Evolutionary conservation across 306 rosid species (phyloP).

Genomic region (Vigna mungo): DNA sequence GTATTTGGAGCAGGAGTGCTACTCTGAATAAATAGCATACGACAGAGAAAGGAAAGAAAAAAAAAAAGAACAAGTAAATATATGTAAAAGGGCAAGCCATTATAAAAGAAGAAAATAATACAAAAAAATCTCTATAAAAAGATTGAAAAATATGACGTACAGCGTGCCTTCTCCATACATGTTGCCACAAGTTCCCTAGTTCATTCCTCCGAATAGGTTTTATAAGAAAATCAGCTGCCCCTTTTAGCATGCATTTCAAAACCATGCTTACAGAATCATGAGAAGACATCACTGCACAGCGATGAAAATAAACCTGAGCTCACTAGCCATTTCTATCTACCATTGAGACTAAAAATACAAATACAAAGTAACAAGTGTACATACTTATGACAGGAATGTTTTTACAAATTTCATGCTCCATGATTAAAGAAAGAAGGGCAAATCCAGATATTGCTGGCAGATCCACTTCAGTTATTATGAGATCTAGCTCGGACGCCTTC

Average conservation of each 20-base stretch:
- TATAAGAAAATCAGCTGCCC: conserved; percentile 82
- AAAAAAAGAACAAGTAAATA: neutral
- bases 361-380: conserved; percentile 26
- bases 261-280: conserved; percentile 65
- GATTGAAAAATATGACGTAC: conserved; percentile 56
- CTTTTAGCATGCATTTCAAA: conserved; percentile 76
- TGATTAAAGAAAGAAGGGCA: conserved; percentile 70
- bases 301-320: conserved; percentile 36
- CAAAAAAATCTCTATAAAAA: neutral
- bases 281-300: conserved; percentile 79
- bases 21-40: conserved; percentile 41
- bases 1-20: conserved; percentile 42
- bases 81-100: neutral
- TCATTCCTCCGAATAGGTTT: conserved; percentile 85
- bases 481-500: conserved; percentile 64
- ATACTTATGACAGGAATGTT: conserved; percentile 82
- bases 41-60: neutral
- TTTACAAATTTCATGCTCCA: conserved; percentile 79
- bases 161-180: conserved; percentile 78
- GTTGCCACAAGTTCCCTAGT: conserved; percentile 79
- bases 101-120: conserved; percentile 27
- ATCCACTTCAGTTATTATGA: conserved; percentile 76
- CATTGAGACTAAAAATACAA: conserved; percentile 18
- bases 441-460: conserved; percentile 82
- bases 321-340: conserved; percentile 31